These are phyloP conservation scores for Trichoderma aggressivum DNA, from an alignment of 2,329 filamentous ascomycete genomes.

Conservation along the genomic window DNA sequence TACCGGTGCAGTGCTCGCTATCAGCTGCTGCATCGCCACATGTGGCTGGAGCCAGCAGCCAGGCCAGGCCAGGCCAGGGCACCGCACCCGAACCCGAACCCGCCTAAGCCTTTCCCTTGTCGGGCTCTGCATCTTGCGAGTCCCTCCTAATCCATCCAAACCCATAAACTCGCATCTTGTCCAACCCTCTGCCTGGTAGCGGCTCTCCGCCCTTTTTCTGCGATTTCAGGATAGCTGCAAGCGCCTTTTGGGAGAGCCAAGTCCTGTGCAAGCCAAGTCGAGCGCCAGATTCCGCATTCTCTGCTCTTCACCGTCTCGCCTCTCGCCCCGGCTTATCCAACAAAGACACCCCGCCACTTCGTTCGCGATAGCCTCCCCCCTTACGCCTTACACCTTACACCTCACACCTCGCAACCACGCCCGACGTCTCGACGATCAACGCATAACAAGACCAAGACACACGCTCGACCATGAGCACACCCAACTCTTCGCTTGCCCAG, in stretches of 20 bases:
- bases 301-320: constrained; percentile 17
- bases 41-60: constrained; percentile 20
- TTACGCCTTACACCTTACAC: too few relatives aligned
- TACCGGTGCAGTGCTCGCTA: background rate
- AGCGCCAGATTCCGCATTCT: background rate
- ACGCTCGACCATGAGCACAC: constrained; percentile 31
- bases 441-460: background rate
- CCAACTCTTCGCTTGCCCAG: constrained; percentile 35
- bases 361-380: constrained; percentile 12
- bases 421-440: background rate
- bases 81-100: constrained; percentile 20
- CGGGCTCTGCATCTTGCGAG: constrained; percentile 33
- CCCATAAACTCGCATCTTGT: constrained; percentile 22
- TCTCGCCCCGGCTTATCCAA: constrained; percentile 4
- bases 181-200: constrained; percentile 13
- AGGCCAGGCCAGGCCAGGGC: too few relatives aligned
- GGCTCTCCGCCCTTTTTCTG: background rate
- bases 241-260: background rate
- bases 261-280: background rate
- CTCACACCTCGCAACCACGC: too few relatives aligned
- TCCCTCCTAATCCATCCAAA: constrained; percentile 32
- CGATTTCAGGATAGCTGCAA: constrained; percentile 7
- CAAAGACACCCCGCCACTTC: constrained; percentile 13
- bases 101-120: constrained; percentile 28
- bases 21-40: constrained; percentile 17